A percentile compares a stretch with the other conserved stretches of the same genome.
These are phyloP conservation scores for Loxodes magnus DNA, from an alignment of 73 alveolate genomes.

Conservation along the genomic window DNA sequence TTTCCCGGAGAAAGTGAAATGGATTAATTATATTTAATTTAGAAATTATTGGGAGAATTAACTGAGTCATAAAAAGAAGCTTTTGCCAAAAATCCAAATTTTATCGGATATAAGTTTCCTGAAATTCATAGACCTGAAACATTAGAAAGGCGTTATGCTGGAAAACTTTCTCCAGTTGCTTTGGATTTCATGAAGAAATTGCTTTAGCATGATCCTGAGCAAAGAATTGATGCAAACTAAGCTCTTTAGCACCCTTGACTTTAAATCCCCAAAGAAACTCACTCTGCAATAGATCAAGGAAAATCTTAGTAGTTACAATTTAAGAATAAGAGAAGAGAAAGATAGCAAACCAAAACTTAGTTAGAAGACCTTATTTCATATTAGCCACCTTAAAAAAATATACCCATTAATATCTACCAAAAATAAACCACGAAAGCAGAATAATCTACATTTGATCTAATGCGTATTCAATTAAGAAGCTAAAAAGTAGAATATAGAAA, in stretches of 20 bases:
- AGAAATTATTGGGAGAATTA: conserved; percentile 68
- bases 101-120: conserved; percentile 79
- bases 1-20: conserved; percentile 90
- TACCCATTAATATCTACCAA: too few species aligned
- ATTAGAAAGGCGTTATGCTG: conserved; percentile 58
- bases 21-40: conserved; percentile 73
- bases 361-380: too few species aligned
- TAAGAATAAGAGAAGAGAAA: too few species aligned
- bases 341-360: too few species aligned
- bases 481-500: too few species aligned
- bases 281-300: too few species aligned
- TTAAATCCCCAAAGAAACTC: conserved; percentile 47
- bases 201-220: conserved; percentile 65
- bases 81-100: conserved; percentile 75
- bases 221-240: conserved; percentile 68
- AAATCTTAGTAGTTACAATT: too few species aligned
- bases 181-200: conserved; percentile 67
- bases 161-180: conserved; percentile 57
- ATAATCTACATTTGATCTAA: too few species aligned
- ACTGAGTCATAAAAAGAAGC: conserved; percentile 58
- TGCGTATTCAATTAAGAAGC: too few species aligned
- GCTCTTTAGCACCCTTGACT: conserved; percentile 70
- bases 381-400: too few species aligned
- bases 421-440: too few species aligned
- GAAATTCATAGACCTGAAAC: conserved; percentile 82